Percentiles rank a stretch among this genome's conserved stretches.
Conservation (phyloP, 257 asterid species). For the Nemophila menziesii region DNA sequence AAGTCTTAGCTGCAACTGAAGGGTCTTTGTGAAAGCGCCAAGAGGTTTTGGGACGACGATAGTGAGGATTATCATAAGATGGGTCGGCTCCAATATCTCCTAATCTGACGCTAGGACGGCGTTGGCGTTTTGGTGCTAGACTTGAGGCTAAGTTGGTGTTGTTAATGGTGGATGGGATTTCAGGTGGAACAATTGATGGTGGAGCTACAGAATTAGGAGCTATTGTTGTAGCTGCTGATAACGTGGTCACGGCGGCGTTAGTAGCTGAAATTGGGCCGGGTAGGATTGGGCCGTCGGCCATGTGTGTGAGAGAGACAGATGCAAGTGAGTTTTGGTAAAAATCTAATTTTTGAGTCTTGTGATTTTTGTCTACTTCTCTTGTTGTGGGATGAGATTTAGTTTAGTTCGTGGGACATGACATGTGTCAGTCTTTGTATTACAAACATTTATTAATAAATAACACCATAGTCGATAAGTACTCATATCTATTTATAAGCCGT, state of each 20-base stretch:
- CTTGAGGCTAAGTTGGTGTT: constrained; percentile 23
- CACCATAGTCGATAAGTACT: too few species aligned
- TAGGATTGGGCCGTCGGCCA: constrained; percentile 39
- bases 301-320: constrained; percentile 13
- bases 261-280: constrained; percentile 18
- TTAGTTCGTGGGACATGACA: not conserved
- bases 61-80: constrained; percentile 39
- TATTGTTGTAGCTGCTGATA: constrained; percentile 13
- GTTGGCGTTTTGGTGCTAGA: constrained; percentile 77
- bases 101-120: constrained; percentile 94
- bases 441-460: too few species aligned
- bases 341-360: not conserved
- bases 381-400: not conserved
- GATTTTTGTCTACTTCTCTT: not conserved
- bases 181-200: constrained; percentile 21
- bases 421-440: too few species aligned
- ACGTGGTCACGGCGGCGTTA: constrained; percentile 15
- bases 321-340: constrained; percentile 5
- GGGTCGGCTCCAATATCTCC: constrained; percentile 95
- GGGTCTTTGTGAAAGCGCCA: constrained; percentile 86
- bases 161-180: constrained; percentile 1
- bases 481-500: too few species aligned
- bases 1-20: constrained; percentile 52
- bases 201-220: constrained; percentile 10
- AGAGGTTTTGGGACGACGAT: constrained; percentile 37